Evolutionary conservation across 73 alveolate species (phyloP).

Genomic region (Paramecium caudatum): DNA sequence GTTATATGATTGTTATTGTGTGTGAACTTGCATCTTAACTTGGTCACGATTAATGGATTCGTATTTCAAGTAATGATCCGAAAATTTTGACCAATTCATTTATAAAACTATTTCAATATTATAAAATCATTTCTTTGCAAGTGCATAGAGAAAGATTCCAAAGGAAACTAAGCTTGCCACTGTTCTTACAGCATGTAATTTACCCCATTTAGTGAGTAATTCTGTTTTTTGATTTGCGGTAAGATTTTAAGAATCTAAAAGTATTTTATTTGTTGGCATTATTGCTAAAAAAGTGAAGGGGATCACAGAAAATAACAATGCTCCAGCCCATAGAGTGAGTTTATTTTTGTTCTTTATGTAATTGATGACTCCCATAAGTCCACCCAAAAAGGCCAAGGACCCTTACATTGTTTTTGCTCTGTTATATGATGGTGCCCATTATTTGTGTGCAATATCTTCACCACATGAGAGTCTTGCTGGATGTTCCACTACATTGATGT

Average conservation of each 20-base stretch:
- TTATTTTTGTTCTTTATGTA: not conserved
- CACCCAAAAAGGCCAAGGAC: constrained; percentile 34
- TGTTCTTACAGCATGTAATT: constrained; percentile 69
- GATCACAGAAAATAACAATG: not conserved
- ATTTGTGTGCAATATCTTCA: constrained; percentile 15
- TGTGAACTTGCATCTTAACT: too few relatives aligned
- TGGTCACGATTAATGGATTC: too few relatives aligned
- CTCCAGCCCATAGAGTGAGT: constrained; percentile 32
- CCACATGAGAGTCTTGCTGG: constrained; percentile 55
- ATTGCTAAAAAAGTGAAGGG: constrained; percentile 62
- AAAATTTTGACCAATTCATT: too few relatives aligned
- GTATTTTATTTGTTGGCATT: constrained; percentile 43
- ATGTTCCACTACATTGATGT: constrained; percentile 54
- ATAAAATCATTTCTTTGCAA: constrained; percentile 49
- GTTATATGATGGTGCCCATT: constrained; percentile 59
- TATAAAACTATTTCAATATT: too few relatives aligned
- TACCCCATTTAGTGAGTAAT: constrained; percentile 48
- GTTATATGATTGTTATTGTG: too few relatives aligned
- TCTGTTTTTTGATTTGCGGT: not conserved
- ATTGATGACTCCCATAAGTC: constrained; percentile 11
- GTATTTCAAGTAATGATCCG: too few relatives aligned
- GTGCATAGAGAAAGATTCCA: constrained; percentile 40
- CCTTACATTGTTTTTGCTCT: constrained; percentile 40
- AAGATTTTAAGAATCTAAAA: not conserved
- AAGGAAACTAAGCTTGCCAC: constrained; percentile 49